phyloP scores from a whole-genome alignment of 139 green algal species.

The Astrephomene gubernaculifera region DNA sequence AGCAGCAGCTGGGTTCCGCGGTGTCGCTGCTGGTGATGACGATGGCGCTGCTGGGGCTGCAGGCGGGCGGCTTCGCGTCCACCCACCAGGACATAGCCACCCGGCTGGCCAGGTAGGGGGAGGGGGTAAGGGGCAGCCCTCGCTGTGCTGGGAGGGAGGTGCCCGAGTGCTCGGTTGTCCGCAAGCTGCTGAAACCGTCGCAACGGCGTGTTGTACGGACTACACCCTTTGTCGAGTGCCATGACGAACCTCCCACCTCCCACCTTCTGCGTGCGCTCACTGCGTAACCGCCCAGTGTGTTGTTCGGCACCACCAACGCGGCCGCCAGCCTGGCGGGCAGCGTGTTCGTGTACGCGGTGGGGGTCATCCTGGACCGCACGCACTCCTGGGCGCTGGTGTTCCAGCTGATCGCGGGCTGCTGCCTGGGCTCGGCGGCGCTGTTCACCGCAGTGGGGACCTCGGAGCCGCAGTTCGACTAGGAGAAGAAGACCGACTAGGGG shows the following conservation, averaged over 20 bases:
- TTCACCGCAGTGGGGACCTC: constrained; percentile 65
- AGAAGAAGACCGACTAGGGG: no score
- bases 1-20: constrained; percentile 49
- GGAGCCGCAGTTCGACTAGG: constrained; percentile 78
- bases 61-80: constrained; percentile 77
- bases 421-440: constrained; percentile 59
- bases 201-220: no score
- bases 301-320: constrained; percentile 86
- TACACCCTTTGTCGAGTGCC: no score
- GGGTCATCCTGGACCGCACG: constrained; percentile 70
- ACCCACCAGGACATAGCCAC: constrained; percentile 88
- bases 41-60: constrained; percentile 65
- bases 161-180: no score
- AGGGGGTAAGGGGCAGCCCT: no score
- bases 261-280: neutral
- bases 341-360: constrained; percentile 69
- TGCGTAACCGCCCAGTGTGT: neutral
- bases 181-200: no score
- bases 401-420: constrained; percentile 62
- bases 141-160: no score
- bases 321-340: constrained; percentile 70
- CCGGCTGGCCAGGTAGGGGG: constrained; percentile 60
- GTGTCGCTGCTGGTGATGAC: constrained; percentile 64
- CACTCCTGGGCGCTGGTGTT: constrained; percentile 75
- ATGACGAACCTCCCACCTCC: no score